Conservation (phyloP, 495 filamentous ascomycete species). For the Neurospora tetrasperma region DNA sequence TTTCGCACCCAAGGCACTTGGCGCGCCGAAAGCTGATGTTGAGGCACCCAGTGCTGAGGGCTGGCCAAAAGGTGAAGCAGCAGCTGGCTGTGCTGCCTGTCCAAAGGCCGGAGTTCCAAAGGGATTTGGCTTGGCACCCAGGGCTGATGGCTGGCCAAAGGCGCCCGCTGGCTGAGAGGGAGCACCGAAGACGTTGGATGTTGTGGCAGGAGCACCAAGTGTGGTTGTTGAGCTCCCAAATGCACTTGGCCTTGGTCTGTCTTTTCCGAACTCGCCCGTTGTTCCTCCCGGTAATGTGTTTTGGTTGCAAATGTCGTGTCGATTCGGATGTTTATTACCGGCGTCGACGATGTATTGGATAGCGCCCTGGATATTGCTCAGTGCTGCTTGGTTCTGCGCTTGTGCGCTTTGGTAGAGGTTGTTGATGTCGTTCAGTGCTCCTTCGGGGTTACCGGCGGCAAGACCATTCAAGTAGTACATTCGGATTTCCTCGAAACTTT, state of each 20-base stretch:
- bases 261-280: constrained; percentile 15
- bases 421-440: constrained; percentile 55
- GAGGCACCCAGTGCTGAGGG: constrained; percentile 23
- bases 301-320: constrained; percentile 56
- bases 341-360: constrained; percentile 60
- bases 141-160: constrained; percentile 35
- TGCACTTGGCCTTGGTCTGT: constrained; percentile 2
- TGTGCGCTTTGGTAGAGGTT: constrained; percentile 47
- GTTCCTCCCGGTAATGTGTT: constrained; percentile 24
- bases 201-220: constrained; percentile 2
- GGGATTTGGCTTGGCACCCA: constrained; percentile 31
- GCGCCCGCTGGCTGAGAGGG: constrained; percentile 4
- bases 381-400: constrained; percentile 55
- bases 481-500: constrained; percentile 75
- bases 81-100: constrained; percentile 28
- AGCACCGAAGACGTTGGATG: not conserved
- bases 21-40: constrained; percentile 7
- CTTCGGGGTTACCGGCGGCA: constrained; percentile 49
- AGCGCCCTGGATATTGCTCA: constrained; percentile 60
- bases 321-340: constrained; percentile 67
- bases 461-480: constrained; percentile 52
- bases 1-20: constrained; percentile 23
- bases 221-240: constrained; percentile 9
- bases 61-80: constrained; percentile 30
- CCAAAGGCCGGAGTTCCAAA: constrained; percentile 33